Percentiles rank a stretch among this genome's conserved stretches.
phyloP scores from a whole-genome alignment of 805 yeast species.

The Candida ficus region DNA sequence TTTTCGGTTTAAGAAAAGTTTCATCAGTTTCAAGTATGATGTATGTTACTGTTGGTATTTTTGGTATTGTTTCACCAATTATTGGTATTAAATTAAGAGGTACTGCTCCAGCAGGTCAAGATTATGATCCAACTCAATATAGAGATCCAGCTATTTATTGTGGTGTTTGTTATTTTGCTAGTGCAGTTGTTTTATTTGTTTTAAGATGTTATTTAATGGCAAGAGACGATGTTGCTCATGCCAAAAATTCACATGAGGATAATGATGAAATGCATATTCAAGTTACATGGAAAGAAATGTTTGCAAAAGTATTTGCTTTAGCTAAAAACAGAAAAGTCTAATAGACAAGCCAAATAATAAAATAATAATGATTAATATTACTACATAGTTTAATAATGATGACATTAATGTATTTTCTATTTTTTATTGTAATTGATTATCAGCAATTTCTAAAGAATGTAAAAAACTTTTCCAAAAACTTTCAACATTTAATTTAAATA shows the following conservation, averaged over 20 bases:
- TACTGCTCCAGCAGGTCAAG: slow-evolving; percentile 15
- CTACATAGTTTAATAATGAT: no score
- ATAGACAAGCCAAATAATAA: no score
- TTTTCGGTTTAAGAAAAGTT: slow-evolving; percentile 48
- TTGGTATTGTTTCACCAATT: slow-evolving; percentile 38
- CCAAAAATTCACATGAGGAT: slow-evolving; percentile 22
- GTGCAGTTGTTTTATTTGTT: slow-evolving; percentile 36
- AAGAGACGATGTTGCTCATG: slow-evolving; percentile 34
- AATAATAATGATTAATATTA: no score
- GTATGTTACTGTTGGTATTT: slow-evolving; percentile 3
- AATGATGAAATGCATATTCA: slow-evolving; percentile 17
- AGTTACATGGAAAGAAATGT: slow-evolving; percentile 7
- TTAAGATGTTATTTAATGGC: slow-evolving; percentile 52
- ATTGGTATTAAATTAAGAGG: slow-evolving; percentile 48
- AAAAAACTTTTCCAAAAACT: slow-evolving; percentile 44
- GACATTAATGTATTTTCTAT: no score
- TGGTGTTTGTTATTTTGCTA: slow-evolving; percentile 49
- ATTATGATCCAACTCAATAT: slow-evolving; percentile 40
- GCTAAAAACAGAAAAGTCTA: slow-evolving; percentile 8
- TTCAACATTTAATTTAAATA: slow-evolving; percentile 33
- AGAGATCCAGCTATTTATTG: slow-evolving; percentile 50
- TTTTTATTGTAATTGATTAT: slow-evolving; percentile 8
- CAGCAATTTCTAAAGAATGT: slow-evolving; percentile 33
- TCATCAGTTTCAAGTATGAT: slow-evolving; percentile 47
- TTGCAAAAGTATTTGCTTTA: slow-evolving; percentile 2